Evolutionary conservation across 2,329 filamentous ascomycete genomes (phyloP).

Genomic region (Sordariomycetes sp.): DNA sequence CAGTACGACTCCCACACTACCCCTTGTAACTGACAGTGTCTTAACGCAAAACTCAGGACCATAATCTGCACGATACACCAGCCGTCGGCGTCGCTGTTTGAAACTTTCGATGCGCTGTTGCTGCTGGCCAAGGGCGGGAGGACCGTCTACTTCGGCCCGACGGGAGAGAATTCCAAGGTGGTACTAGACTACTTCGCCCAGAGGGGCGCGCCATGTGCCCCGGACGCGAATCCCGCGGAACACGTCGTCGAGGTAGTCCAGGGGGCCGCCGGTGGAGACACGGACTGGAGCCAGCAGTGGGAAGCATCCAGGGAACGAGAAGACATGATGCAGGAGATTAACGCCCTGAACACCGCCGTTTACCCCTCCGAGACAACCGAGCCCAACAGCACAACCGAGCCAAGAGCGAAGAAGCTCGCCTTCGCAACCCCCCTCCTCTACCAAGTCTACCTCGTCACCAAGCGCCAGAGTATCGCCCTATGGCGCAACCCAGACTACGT

Average conservation of each 20-base stretch:
- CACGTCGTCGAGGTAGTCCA: constrained; percentile 30
- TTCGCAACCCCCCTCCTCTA: constrained; percentile 55
- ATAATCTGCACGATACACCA: constrained; percentile 60
- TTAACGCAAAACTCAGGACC: too few relatives aligned
- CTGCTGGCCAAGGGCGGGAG: constrained; percentile 50
- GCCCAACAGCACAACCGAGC: constrained; percentile 27
- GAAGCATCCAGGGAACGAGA: constrained; percentile 46
- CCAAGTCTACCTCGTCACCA: constrained; percentile 51
- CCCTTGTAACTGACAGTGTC: too few relatives aligned
- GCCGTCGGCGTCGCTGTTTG: constrained; percentile 52
- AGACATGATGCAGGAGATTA: constrained; percentile 45
- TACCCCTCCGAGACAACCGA: constrained; percentile 24
- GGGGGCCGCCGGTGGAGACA: constrained; percentile 27
- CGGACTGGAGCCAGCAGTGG: constrained; percentile 61
- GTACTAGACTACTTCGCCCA: constrained; percentile 51
- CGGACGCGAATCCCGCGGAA: constrained; percentile 60
- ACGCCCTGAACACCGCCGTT: constrained; percentile 41
- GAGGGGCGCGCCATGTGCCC: constrained; percentile 49
- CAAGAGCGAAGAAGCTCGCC: constrained; percentile 22
- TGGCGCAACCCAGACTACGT: constrained; percentile 56
- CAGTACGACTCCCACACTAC: too few relatives aligned
- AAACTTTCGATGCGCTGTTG: constrained; percentile 52
- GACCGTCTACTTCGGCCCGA: constrained; percentile 55
- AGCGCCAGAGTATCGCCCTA: constrained; percentile 47
- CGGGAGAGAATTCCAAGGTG: constrained; percentile 39